Evolutionary conservation across 1,139 yeast genomes (phyloP), one percentile per base, ranked within the genome.

Genomic region (Saccharomyces pastorianus): DNA sequence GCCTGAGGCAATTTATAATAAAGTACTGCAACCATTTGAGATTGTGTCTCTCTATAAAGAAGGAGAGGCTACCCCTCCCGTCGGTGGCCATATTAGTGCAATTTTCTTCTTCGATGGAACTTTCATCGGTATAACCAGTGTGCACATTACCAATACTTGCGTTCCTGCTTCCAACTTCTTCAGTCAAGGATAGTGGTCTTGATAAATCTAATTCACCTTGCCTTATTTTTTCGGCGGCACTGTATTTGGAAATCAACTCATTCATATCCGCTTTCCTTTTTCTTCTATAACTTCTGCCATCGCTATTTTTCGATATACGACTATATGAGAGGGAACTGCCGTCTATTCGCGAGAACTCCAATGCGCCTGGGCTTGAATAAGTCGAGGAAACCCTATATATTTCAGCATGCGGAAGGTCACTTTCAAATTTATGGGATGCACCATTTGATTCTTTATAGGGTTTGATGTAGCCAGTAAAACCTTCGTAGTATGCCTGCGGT

Each of bases 191-290:
- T 49, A 66, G 51, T 4, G 70, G 70, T 13, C 63, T 56, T 11
- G 61, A 50, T n/a, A 66, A 54, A 53, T 66, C 67, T 17, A 66
- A 26, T 44, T 64, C 65, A 2, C 71, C 71, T 1, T 61, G 58
- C 46, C 55, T 59, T 5, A 67, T 62, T 25, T 59, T 60, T 7
- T 58, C 58, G 0, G 70, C 75, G 52, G 78, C 82, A 38, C 84
- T 80, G 63, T 83, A 84, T 56, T 82, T 85, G 55, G 76, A 72
- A 48, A 85, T 82, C 26, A 83, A 76, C 48, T 77, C 74, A 48
- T 83, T 81, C 31, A 82, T 75, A 26, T 84, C 73, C 46, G 74
- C 76, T 56, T 73, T 67, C 47, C 70, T 66, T 46, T 38, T 47
- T 11, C 55, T 42, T n/a, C 42, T 44, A 26, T 48, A 47, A 25